Evolutionary conservation across 495 filamentous ascomycete species (phyloP), one percentile per base, ranked within the genome.

Genomic region (Xanthoparmelia taractica): DNA sequence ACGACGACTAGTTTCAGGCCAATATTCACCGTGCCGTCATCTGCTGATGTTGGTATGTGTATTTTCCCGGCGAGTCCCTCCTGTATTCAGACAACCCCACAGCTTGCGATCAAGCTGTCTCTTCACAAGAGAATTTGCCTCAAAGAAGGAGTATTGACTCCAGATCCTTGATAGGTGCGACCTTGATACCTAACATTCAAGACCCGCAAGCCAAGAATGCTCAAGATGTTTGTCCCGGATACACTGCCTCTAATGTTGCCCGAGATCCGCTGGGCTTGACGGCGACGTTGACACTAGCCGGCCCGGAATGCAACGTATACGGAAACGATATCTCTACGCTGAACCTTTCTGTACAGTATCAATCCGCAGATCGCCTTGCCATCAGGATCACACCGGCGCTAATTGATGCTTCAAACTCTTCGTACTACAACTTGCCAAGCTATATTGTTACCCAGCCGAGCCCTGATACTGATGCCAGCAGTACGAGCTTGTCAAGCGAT

Each of bases 181-280:
- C 78, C 23, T 64, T 91, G 40, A 73, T 91, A 33, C 87, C 90
- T 41, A 89, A 91, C 68, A 82, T 92, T 69, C 67, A 84, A 48
- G 89, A 92, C 66, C 85, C 88, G 13, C 55, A 87, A 40, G 89
- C 90, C 20, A 75, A 87, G 58, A 75, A 91, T 71, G 81, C 86
- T 2, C 91, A 94, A 71, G 74, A 78, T 4, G 83, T 85, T 2
- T 87, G 85, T 68, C 85, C 85, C 27, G 85, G 85, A 1, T 87
- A 87, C 68, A 82, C 67, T 52, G 85, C 83, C 4, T 78, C 74
- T 8, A 73, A 81, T 65, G 76, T 85, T 17, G 61, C 76, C 38
- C 66, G 75, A 17, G 78, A 73, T n/a, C 41, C 67, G 13, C 60
- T 71, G 50, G 83, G 83, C 13, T 72, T 86, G 36, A 79, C 75